Base-by-base conservation (phyloP, 1,284 basidiomycete genomes). In the Austroboletus niveus region DNA sequence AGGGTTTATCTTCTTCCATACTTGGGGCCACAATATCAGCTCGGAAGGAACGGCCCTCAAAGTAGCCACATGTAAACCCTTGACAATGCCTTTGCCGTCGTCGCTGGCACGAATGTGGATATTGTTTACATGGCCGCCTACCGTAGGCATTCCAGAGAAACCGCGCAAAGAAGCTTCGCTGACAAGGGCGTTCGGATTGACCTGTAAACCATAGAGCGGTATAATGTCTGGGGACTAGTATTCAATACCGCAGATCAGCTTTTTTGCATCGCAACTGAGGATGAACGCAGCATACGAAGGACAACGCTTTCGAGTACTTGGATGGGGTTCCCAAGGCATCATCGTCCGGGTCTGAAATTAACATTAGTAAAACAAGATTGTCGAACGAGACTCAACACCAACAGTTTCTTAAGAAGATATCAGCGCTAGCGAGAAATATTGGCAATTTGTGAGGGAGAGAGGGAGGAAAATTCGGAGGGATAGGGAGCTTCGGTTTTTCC, bases 151-250 rank as follows among this genome's bases (percentile, higher is more conserved):
- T 4, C 48, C 51, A 1, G 48, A 35, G 30, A 57, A 57, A 15
- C 56, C 55, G 5, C 55, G 45, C 51, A 45, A 57, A 17, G 42
- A 34, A 2, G 55, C 39, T 5, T 34, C 39, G n/a, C 48, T 14
- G 14, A 45, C 22, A 17, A 57, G 56, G 3, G 31, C 8, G 14
- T 17, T 29, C 14, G 47, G 17, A 17, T 49, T 42, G 3, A 32
- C 38, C 9, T 42, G 45, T 17, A 15, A 20, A 8, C 56, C 56
- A 1, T 54, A 57, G 11, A 50, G 38, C 3, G 56, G 56, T 9
- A 57, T 43, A 36, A 57, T 57, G n/a, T 57, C 51, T 6, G 56
- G 56, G 5, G 51, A 57, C 56, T 24, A 24, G 22, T 57, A 39
- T 10, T 15, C 14, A 9, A 27, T 11, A 9, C 42, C 8, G 24